A percentile compares a stretch with the other conserved stretches of the same genome.
phyloP scores from a whole-genome alignment of 495 filamentous ascomycete species.

The Neurospora pannonica region DNA sequence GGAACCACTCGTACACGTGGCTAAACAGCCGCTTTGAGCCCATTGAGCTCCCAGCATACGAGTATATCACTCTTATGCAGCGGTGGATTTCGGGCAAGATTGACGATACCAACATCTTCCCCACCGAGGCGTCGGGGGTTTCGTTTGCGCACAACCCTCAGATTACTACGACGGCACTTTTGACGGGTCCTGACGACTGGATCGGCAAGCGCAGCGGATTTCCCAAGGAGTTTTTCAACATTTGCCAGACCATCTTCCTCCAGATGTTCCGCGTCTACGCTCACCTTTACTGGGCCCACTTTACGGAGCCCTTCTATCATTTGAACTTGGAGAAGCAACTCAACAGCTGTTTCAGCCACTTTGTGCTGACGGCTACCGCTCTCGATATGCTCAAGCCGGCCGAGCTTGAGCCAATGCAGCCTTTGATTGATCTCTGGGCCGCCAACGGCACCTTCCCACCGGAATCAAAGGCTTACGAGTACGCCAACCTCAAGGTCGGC shows the following conservation, averaged over 20 bases:
- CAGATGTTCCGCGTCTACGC: constrained; percentile 97
- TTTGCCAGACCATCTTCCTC: constrained; percentile 83
- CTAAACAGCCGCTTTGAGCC: constrained; percentile 56
- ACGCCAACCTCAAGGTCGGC: constrained; percentile 42
- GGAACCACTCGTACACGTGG: constrained; percentile 86
- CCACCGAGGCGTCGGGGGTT: constrained; percentile 55
- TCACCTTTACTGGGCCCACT: constrained; percentile 81
- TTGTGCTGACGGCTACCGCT: constrained; percentile 77
- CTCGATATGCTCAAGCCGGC: constrained; percentile 72
- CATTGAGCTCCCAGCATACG: constrained; percentile 63
- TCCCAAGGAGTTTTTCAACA: constrained; percentile 72
- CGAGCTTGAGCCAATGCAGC: constrained; percentile 90
- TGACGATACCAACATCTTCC: constrained; percentile 76
- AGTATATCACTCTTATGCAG: constrained; percentile 87
- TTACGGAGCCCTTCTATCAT: constrained; percentile 73
- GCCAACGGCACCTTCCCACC: constrained; percentile 73
- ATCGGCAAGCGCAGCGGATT: constrained; percentile 83
- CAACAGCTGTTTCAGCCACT: constrained; percentile 94
- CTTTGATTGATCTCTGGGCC: constrained; percentile 80
- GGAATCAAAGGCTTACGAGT: constrained; percentile 51
- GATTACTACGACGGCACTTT: constrained; percentile 49
- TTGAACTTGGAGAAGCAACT: constrained; percentile 74
- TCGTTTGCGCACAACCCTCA: constrained; percentile 47
- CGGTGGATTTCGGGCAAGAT: constrained; percentile 92
- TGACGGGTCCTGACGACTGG: constrained; percentile 57